Evolutionary conservation across 2,329 filamentous ascomycete genomes (phyloP), one percentile per base, ranked within the genome.

Genomic region (Pseudogymnoascus sp.): DNA sequence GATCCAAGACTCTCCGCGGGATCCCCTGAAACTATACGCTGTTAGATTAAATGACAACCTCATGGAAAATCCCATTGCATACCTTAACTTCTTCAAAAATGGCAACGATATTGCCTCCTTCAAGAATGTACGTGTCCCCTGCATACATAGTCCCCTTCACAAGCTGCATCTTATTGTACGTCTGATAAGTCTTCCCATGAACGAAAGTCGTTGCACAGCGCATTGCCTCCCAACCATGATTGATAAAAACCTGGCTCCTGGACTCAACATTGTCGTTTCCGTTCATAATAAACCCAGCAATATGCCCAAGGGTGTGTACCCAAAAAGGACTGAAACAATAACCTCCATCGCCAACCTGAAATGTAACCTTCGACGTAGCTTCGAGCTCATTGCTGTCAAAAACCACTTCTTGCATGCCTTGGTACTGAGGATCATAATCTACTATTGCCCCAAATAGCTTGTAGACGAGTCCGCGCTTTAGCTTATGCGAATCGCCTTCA

Each of bases 261-360:
- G 81, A 81, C 64, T 82, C 78, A 12, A 84, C 74, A 8, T 78
- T 79, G 61, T 83, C 81, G 6, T 79, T 80, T 7, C 77, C 81
- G 65, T 86, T 85, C 71, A 84, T 76, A 62, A 85, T 80, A 71
- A 85, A 85, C 20, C 83, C 83, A 0, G 82, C 81, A 60, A 85
- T 78, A 64, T 85, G 82, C 61, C 79, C 80, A 61, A 82, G 68
- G 60, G 80, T 82, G 66, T 86, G 82, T 59, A 85, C 81, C 76
- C 80, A 84, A 70, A 81, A 81, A 0, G 82, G 82, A 57, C 76
- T 77, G 65, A 78, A 80, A 59, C 85, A 73, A 70, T 78, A 84
- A 16, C 68, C 75, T n/a, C 79, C 79, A 62, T 78, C 77, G 61
- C 75, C 72, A 0, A 77, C 78, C 69, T 81, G 76, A 74, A 81